phyloP scores from a whole-genome alignment of 2,329 filamentous ascomycete genomes.

The Leptosphaerulina australis region DNA sequence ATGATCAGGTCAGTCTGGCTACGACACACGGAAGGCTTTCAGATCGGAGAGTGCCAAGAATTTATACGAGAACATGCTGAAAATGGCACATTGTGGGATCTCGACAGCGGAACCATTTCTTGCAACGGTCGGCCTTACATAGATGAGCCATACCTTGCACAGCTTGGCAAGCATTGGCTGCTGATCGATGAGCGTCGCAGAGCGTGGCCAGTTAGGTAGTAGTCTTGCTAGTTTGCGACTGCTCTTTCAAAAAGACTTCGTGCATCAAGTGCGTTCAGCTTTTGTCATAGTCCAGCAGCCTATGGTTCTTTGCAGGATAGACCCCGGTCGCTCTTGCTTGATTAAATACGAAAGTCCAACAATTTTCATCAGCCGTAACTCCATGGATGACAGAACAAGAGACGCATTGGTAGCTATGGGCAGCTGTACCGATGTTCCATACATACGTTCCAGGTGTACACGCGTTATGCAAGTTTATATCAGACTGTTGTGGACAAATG shows the following conservation, averaged over 20 bases:
- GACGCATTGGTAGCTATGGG: no score
- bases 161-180: constrained; percentile 13
- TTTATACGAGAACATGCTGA: constrained; percentile 53
- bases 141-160: constrained; percentile 15
- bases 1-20: constrained; percentile 51
- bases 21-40: constrained; percentile 50
- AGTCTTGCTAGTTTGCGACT: not conserved
- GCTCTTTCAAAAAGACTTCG: not conserved
- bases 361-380: no score
- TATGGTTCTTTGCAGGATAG: no score
- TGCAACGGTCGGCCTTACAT: constrained; percentile 15
- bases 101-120: constrained; percentile 14
- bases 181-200: constrained; percentile 16
- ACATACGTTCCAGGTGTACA: no score
- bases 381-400: no score
- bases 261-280: not conserved
- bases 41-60: constrained; percentile 47
- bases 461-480: no score
- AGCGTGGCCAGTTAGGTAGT: constrained; percentile 17
- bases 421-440: no score
- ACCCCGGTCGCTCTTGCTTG: no score
- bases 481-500: no score
- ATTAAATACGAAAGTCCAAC: no score
- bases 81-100: constrained; percentile 44
- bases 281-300: not conserved